Conservation (phyloP, 495 filamentous ascomycete species). For the Neurospora africana region DNA sequence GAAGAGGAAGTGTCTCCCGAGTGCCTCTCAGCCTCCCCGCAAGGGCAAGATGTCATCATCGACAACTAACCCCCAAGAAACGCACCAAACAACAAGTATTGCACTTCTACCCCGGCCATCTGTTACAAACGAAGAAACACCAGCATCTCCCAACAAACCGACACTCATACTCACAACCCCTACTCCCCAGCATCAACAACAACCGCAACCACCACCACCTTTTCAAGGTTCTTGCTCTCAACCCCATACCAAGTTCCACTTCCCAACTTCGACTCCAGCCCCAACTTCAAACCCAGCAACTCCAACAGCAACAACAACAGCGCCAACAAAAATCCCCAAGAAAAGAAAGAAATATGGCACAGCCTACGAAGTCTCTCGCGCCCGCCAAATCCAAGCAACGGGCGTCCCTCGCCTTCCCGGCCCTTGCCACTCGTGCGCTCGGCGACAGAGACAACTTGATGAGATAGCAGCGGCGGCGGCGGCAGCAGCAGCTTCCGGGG, state of each 20-base stretch:
- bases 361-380: background rate
- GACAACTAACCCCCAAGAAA: background rate
- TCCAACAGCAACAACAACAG: background rate
- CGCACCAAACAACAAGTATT: background rate
- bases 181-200: background rate
- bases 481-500: background rate
- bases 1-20: background rate
- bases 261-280: background rate
- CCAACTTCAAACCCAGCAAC: background rate
- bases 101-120: background rate
- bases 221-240: background rate
- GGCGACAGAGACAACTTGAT: background rate
- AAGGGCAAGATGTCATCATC: too few species aligned
- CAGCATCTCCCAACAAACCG: background rate
- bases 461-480: background rate
- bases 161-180: background rate
- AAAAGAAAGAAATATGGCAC: background rate
- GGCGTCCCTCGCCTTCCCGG: background rate
- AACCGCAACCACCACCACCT: background rate
- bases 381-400: background rate
- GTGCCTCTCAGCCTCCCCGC: too few species aligned
- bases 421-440: background rate
- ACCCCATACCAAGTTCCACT: background rate
- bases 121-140: background rate
- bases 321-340: background rate